Evolutionary conservation across 2,329 filamentous ascomycete species (phyloP).

Genomic region (Fusarium sp.): DNA sequence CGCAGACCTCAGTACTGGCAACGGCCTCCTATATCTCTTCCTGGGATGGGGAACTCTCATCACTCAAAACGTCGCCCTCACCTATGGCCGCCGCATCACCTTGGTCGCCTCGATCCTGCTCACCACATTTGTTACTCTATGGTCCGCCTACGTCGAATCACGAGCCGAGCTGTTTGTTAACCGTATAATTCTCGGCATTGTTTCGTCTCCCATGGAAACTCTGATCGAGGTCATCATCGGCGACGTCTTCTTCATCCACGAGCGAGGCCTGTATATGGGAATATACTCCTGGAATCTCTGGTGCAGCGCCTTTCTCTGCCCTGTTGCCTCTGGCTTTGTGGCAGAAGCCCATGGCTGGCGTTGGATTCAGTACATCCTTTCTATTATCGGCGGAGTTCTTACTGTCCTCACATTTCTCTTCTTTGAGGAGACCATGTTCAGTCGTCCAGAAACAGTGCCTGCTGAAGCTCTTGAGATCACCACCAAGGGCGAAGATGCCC

Average conservation of each 20-base stretch:
- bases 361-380: slow-evolving; percentile 42
- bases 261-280: slow-evolving; percentile 43
- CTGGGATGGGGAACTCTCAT: neutral
- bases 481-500: slow-evolving; percentile 3
- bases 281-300: slow-evolving; percentile 40
- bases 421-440: slow-evolving; percentile 44
- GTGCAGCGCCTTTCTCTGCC: slow-evolving; percentile 40
- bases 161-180: slow-evolving; percentile 41
- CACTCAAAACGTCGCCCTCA: neutral
- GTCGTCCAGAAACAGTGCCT: slow-evolving; percentile 6
- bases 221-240: slow-evolving; percentile 7
- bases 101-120: slow-evolving; percentile 24
- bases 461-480: neutral
- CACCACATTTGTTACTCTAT: slow-evolving; percentile 30
- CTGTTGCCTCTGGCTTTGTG: slow-evolving; percentile 39
- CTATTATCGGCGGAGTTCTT: slow-evolving; percentile 25
- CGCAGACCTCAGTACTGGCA: slow-evolving; percentile 32
- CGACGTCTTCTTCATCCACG: neutral
- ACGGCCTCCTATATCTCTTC: neutral
- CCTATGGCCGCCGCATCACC: neutral
- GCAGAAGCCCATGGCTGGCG: slow-evolving; percentile 27
- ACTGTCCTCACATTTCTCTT: slow-evolving; percentile 31
- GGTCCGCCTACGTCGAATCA: slow-evolving; percentile 35
- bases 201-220: slow-evolving; percentile 40
- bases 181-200: slow-evolving; percentile 37